Evolutionary conservation across 495 filamentous ascomycete species (phyloP), one percentile per base, ranked within the genome.

Genomic region (Penicillium longicatenatum): DNA sequence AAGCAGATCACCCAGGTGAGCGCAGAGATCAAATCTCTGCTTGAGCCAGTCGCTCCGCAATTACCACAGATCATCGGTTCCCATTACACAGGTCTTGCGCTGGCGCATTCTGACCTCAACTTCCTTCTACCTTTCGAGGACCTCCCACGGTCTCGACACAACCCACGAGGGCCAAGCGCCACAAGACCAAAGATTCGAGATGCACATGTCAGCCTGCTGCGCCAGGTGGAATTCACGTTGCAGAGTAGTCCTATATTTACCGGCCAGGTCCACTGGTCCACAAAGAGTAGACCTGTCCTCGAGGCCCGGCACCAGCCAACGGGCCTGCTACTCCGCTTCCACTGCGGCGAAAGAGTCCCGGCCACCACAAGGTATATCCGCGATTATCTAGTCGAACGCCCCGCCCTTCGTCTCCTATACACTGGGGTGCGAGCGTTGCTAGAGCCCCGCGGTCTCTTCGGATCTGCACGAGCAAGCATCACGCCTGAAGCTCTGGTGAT

Each of bases 51-150:
- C 6, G 57, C 70, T 10, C 65, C 67, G 7, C 58, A 68, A 45
- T n/a, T 61, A 6, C 71, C 78, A 6, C 64, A 76, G 39, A 41
- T 81, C 11, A 77, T 82, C 54, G 85, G 85, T 19, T 85, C 83
- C 6, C 70, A 77, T 35, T 51, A 62, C 6, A 85, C 78, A n/a
- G 81, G 82, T n/a, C 65, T 88, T 31, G 77, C 75, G 1, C 49
- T 73, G 42, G 68, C 75, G 19, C 70, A 73, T 33, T 87, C 86
- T 12, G 78, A 79, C 62, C 65, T 88, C 5, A 75, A 86, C 61
- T 69, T 78, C 56, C 62, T 66, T 26, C 63, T 78, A 8, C 59
- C 60, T 9, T 60, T 78, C 6, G 50, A 65, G 6, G 67, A 71
- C 46, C 14, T 50, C 17, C 58, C 54, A 12, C 60, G 64, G 14